Evolutionary conservation across 495 filamentous ascomycete genomes (phyloP), one percentile per base, ranked within the genome.

Genomic region (Cudoniella acicularis): DNA sequence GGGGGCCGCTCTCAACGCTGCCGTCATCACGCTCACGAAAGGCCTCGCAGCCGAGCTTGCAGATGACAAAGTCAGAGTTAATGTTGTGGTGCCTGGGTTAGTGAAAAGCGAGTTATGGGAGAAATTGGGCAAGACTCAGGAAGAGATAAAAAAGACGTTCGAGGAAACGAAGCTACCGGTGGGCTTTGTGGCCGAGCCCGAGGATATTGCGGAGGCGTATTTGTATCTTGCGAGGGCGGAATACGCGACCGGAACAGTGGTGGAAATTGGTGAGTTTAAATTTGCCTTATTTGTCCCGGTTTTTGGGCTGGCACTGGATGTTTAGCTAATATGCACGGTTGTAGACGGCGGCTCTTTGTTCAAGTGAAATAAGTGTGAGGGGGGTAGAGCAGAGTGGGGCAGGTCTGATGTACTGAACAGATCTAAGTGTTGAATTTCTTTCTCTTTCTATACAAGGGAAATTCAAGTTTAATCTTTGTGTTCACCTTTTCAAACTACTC

Each of bases 181-280:
- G 0, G 74, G 75, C 21, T 70, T 72, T 59, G 66, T 81, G 47
- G 83, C 77, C 2, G 67, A 61, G 60, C 74, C 79, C 9, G 77
- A 78, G 47, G 77, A 86, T 68, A 68, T 79, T 13, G 83, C 80
- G 0, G 81, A 86, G 71, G 73, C 77, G 10, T 86, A 85, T 74
- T 49, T 83, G 49, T 84, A 79, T 66, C 64, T 73, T 0, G 81
- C 84, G 73, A 73, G 75, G 59, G 82, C 84, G 67, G 60, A 70
- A 54, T 79, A 78, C 70, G 71, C 72, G 2, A 83, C 79, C 18
- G 84, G 82, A 18, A 70, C 67, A 1, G 61, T 67, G 21, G 62
- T 82, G 36, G 62, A 70, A 41, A 76, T 73, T 60, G 70, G 66
- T 71, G 36, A 63, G 68, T n/a, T n/a, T n/a, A n/a, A n/a, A n/a